phyloP scores from a whole-genome alignment of 1,284 basidiomycete species.

The Ceratobasidium sp. region DNA sequence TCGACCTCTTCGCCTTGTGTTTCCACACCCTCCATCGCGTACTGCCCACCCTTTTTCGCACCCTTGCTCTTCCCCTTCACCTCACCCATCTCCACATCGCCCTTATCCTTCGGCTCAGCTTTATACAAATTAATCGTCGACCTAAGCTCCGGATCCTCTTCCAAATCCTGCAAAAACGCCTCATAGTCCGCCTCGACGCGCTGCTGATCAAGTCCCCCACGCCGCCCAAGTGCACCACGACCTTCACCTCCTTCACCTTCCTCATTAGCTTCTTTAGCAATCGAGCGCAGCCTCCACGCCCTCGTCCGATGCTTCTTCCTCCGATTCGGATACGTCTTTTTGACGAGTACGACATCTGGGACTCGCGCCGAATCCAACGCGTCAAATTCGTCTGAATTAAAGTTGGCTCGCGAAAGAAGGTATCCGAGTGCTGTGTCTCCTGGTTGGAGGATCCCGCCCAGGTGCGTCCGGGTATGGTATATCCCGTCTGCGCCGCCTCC shows the following conservation, averaged over 20 bases:
- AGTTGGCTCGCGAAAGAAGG: slow-evolving; percentile 89
- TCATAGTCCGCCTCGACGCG: slow-evolving; percentile 99
- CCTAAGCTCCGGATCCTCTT: slow-evolving; percentile 96
- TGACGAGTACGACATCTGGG: slow-evolving; percentile 93
- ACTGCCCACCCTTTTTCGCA: slow-evolving; percentile 57
- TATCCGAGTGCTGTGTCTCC: slow-evolving; percentile 96
- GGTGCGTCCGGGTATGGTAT: slow-evolving; percentile 95
- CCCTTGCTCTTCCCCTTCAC: slow-evolving; percentile 77
- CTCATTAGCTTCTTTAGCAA: slow-evolving; percentile 91
- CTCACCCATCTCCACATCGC: slow-evolving; percentile 64
- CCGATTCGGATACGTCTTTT: slow-evolving; percentile 96
- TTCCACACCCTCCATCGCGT: slow-evolving; percentile 52
- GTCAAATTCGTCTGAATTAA: slow-evolving; percentile 91
- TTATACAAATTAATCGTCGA: slow-evolving; percentile 92
- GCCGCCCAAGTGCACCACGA: slow-evolving; percentile 87
- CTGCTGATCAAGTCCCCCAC: slow-evolving; percentile 91
- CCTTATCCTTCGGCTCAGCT: slow-evolving; percentile 61
- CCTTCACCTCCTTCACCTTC: slow-evolving; percentile 82
- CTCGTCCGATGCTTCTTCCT: slow-evolving; percentile 91
- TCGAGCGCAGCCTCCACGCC: slow-evolving; percentile 91
- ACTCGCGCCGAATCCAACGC: slow-evolving; percentile 78
- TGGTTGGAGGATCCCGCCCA: slow-evolving; percentile 94
- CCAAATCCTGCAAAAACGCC: slow-evolving; percentile 92
- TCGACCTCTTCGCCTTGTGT: slow-evolving; percentile 61
- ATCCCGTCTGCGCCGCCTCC: slow-evolving; percentile 75